These are phyloP conservation scores for Gossypium ekmanianum DNA, from an alignment of 345 rosid genomes.

Conservation along the genomic window DNA sequence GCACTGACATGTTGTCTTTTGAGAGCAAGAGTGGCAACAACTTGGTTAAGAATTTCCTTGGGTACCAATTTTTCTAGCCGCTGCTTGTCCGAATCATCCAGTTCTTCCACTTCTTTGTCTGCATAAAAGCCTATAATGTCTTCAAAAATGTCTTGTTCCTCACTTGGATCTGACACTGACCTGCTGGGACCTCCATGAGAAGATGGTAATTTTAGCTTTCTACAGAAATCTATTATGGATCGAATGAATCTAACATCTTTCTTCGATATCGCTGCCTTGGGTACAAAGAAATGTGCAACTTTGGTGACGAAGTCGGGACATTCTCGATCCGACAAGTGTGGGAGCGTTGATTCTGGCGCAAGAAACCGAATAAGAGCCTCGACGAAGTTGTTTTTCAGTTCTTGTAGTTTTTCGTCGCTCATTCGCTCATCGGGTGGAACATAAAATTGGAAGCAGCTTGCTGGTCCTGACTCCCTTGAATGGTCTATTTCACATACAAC, in stretches of 20 bases:
- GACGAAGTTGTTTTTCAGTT: not conserved
- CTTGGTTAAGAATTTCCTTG: not conserved
- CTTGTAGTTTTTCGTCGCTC: not conserved
- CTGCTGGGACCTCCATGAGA: not conserved
- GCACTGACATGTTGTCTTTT: not conserved
- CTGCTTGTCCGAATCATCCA: not conserved
- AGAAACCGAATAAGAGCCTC: not conserved
- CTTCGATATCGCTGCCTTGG: not conserved
- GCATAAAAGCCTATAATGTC: not conserved
- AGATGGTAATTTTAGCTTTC: not conserved
- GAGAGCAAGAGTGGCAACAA: not conserved
- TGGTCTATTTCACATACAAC: not conserved
- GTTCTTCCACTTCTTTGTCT: not conserved
- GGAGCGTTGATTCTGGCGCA: not conserved
- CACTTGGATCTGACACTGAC: too few relatives aligned
- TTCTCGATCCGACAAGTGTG: not conserved
- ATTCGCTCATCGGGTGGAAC: slow-evolving; percentile 4
- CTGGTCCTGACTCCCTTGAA: not conserved
- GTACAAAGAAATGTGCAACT: not conserved
- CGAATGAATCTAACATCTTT: too few relatives aligned
- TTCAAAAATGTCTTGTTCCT: too few relatives aligned
- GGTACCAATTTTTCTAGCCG: not conserved
- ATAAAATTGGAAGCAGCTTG: not conserved
- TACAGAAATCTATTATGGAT: not conserved
- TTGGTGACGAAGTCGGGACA: not conserved